phyloP scores from a whole-genome alignment of 2,329 filamentous ascomycete species.

The Trichoderma lentiforme region DNA sequence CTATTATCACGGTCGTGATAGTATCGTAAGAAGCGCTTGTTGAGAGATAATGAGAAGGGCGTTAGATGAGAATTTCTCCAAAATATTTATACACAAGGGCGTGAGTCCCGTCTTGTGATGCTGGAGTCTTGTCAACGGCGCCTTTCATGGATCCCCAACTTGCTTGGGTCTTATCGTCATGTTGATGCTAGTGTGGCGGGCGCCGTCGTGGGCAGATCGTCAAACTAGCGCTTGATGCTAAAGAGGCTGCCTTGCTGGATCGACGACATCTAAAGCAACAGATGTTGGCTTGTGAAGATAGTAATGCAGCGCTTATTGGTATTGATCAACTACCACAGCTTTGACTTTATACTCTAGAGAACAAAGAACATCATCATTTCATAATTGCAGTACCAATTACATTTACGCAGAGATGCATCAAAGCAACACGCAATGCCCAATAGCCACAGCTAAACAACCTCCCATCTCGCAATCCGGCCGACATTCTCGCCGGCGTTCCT shows the following conservation, averaged over 20 bases:
- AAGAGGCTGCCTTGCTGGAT: not conserved
- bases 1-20: not conserved
- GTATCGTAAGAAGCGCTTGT: not conserved
- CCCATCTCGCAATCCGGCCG: conserved; percentile 78
- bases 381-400: not conserved
- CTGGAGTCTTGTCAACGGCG: conserved; percentile 13
- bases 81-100: not conserved
- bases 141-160: conserved; percentile 6
- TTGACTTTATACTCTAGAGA: not conserved
- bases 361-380: not conserved
- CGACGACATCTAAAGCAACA: not conserved
- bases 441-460: conserved; percentile 47
- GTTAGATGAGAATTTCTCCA: not conserved
- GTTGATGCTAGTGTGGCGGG: not conserved
- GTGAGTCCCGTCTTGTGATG: not conserved
- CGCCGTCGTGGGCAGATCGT: not conserved
- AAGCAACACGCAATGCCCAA: too few species aligned
- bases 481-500: conserved; percentile 75
- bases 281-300: not conserved
- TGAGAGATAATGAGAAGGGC: not conserved
- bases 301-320: not conserved
- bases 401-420: not conserved
- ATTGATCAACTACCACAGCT: not conserved
- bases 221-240: not conserved
- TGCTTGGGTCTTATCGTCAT: not conserved